These are phyloP conservation scores for Macrotyloma uniflorum DNA, from an alignment of 306 rosid species.

Conservation along the genomic window DNA sequence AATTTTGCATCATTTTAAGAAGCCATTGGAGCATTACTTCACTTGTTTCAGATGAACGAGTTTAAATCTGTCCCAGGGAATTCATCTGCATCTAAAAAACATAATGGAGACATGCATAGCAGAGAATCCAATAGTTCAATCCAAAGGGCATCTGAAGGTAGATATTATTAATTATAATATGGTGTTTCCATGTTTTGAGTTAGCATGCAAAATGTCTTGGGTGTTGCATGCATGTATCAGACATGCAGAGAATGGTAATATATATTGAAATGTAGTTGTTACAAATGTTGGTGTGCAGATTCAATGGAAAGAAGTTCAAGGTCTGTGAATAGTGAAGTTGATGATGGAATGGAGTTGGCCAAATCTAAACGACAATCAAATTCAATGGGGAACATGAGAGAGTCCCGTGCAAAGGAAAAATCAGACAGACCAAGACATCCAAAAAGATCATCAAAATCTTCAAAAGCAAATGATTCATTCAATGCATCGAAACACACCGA, in stretches of 20 bases:
- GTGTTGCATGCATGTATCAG: no score
- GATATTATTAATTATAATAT: neutral
- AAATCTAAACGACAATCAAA: constrained; percentile 51
- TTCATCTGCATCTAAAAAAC: constrained; percentile 48
- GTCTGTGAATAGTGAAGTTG: constrained; percentile 3
- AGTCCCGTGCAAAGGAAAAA: constrained; percentile 59
- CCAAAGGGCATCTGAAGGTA: constrained; percentile 47
- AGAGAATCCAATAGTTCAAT: neutral
- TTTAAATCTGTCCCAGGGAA: constrained; percentile 44
- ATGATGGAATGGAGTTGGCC: constrained; percentile 46
- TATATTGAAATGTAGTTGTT: neutral
- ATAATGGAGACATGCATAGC: constrained; percentile 27
- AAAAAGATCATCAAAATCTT: constrained; percentile 51
- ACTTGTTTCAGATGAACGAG: constrained; percentile 67
- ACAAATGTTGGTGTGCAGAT: constrained; percentile 30
- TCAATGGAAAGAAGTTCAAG: constrained; percentile 35
- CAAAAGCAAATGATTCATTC: constrained; percentile 38
- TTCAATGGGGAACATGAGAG: constrained; percentile 37
- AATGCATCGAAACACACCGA: constrained; percentile 33
- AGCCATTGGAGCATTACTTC: constrained; percentile 9
- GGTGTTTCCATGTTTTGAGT: neutral
- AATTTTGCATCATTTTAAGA: neutral
- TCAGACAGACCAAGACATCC: constrained; percentile 57
- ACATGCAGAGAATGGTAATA: no score
- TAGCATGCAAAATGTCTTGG: no score